Conservation (phyloP, 768 basidiomycete species). For the Lactifluus pinguis region DNA sequence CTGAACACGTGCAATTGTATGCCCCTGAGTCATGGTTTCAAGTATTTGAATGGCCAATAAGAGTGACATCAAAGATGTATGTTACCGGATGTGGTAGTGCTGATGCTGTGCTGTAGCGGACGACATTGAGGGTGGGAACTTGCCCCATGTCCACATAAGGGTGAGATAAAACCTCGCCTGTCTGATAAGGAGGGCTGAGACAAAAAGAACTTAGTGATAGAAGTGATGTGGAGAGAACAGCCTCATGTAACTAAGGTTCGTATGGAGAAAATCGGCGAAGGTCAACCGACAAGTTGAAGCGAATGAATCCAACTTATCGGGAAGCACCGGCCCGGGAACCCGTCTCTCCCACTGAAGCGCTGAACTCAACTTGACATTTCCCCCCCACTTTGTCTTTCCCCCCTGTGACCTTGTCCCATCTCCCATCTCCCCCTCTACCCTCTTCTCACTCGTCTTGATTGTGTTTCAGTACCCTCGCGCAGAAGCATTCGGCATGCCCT, state of each 20-base stretch:
- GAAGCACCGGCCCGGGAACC: too few species aligned
- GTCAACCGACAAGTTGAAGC: slow-evolving; percentile 15
- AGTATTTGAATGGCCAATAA: too few species aligned
- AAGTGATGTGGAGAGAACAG: slow-evolving; percentile 19
- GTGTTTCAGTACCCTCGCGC: slow-evolving; percentile 67
- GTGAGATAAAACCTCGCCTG: slow-evolving; percentile 17
- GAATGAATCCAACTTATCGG: slow-evolving; percentile 10
- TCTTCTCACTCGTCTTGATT: slow-evolving; percentile 41
- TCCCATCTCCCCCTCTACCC: too few species aligned
- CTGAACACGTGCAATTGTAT: too few species aligned
- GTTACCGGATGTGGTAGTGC: too few species aligned
- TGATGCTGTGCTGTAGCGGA: too few species aligned
- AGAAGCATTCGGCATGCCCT: slow-evolving; percentile 42
- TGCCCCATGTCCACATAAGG: slow-evolving; percentile 17
- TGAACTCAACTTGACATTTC: too few species aligned
- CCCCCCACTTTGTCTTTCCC: slow-evolving; percentile 16
- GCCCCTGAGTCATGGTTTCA: too few species aligned
- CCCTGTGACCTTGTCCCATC: too few species aligned
- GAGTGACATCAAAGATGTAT: too few species aligned
- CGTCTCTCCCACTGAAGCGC: slow-evolving; percentile 6
- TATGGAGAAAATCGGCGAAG: too few species aligned
- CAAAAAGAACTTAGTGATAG: slow-evolving; percentile 14
- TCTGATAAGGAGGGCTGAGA: slow-evolving; percentile 18
- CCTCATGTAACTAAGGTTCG: too few species aligned
- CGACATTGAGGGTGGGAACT: not conserved